Conservation (phyloP, 306 rosid species). For the Trifolium pratense region DNA sequence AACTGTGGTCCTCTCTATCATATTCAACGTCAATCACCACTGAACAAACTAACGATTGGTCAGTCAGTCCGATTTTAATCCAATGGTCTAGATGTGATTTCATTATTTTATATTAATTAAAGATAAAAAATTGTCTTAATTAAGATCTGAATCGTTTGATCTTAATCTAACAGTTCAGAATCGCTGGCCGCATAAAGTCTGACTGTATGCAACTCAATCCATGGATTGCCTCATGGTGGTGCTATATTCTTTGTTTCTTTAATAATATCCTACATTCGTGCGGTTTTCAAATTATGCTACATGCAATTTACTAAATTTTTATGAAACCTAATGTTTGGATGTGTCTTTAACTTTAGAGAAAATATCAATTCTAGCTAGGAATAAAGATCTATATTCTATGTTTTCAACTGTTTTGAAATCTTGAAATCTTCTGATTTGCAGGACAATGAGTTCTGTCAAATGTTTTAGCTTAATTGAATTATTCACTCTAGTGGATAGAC, state of each 20-base stretch:
- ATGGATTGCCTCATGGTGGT: neutral
- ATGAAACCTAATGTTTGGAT: slow-evolving; percentile 13
- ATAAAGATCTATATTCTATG: neutral
- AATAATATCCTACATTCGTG: neutral
- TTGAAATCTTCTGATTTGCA: slow-evolving; percentile 10
- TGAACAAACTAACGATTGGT: no score
- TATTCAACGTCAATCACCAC: no score
- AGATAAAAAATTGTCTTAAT: no score
- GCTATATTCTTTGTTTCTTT: slow-evolving; percentile 20
- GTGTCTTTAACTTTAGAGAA: slow-evolving; percentile 1
- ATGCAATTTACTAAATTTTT: neutral
- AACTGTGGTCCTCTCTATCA: no score
- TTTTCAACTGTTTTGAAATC: slow-evolving; percentile 4
- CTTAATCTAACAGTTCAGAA: no score
- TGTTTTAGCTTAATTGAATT: slow-evolving; percentile 11
- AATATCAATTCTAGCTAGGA: slow-evolving; percentile 8
- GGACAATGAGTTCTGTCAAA: neutral
- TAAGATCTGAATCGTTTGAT: no score
- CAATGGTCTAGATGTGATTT: no score
- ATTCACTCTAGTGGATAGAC: neutral
- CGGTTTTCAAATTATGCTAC: neutral
- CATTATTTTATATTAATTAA: no score
- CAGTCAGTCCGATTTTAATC: no score
- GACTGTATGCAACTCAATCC: no score
- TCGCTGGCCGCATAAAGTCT: no score